Percentiles rank a stretch among this genome's conserved stretches.
These are phyloP conservation scores for Hymenoscyphus linearis DNA, from an alignment of 2,329 filamentous ascomycete species.

Conservation along the genomic window DNA sequence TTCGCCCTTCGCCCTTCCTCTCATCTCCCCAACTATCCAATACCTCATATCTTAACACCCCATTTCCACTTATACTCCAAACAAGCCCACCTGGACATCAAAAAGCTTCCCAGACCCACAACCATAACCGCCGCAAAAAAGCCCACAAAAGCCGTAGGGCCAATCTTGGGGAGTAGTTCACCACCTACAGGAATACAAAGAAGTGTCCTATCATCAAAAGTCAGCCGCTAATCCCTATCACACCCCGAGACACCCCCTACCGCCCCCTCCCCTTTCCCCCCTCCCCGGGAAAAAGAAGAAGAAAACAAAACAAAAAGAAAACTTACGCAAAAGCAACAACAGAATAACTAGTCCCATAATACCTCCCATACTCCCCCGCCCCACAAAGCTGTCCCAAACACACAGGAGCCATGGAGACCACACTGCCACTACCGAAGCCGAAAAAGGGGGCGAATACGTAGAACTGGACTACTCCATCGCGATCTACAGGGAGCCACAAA, in stretches of 20 bases:
- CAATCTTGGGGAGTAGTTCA: slow-evolving; percentile 22
- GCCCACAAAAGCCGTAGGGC: slow-evolving; percentile 21
- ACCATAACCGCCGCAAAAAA: slow-evolving; percentile 27
- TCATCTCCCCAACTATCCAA: too few relatives aligned
- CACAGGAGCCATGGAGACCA: slow-evolving; percentile 29
- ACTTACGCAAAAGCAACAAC: slow-evolving; percentile 31
- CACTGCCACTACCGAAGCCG: slow-evolving; percentile 29
- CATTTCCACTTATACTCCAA: slow-evolving; percentile 28
- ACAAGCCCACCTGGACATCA: slow-evolving; percentile 29
- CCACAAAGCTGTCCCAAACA: slow-evolving; percentile 29
- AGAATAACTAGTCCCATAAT: slow-evolving; percentile 27
- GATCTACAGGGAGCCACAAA: slow-evolving; percentile 24
- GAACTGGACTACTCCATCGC: slow-evolving; percentile 21
- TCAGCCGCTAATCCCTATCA: too few relatives aligned
- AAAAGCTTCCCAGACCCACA: slow-evolving; percentile 21
- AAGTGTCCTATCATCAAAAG: slow-evolving; percentile 16
- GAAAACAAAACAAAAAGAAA: background rate
- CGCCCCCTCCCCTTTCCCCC: too few relatives aligned
- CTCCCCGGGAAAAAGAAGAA: background rate
- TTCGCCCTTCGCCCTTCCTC: too few relatives aligned
- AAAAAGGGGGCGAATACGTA: slow-evolving; percentile 29
- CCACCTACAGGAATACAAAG: slow-evolving; percentile 28
- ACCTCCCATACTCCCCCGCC: slow-evolving; percentile 28
- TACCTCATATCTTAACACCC: slow-evolving; percentile 24
- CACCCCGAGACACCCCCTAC: too few relatives aligned